Evolutionary conservation across 192 early-diverging fungal genomes (phyloP), one percentile per base, ranked within the genome.

Genomic region (Linnemannia elongata): DNA sequence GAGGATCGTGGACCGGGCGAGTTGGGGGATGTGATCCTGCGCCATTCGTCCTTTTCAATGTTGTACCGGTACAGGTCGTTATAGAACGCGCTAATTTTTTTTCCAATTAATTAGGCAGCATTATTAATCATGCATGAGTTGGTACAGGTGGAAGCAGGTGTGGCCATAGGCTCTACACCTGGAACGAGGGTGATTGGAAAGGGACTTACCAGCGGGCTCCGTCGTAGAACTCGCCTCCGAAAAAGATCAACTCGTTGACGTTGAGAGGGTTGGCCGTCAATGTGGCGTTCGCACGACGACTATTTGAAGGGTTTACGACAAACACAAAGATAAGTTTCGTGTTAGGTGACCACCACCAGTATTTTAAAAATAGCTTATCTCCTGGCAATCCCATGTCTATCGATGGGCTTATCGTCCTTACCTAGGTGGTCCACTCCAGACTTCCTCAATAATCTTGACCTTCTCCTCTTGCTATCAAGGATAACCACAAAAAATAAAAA

Each of bases 1-100:
- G 93, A 92, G 4, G 91, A 93, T 17, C 95, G 87, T 17, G 95
- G 95, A 24, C 92, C 92, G 20, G 95, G 95, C 9, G 89, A 82
- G 77, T 94, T 93, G 12, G 95, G 93, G 1, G 89, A 91, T 1
- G 90, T 92, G 69, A 93, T 91, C 81, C 91, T 91, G 35, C 90
- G 85, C 94, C 94, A 95, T 78, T 94, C 94, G 42, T 94, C 90
- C 87, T 96, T 96, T 54, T 94, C 94, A 39, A 92, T 92, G 81
- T 92, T 93, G 85, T 93, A 95, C 38, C 91, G 84, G 79, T 93
- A 95, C 54, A 94, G 87, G 73, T 96, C 95, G 78, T 94, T 94
- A 77, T 91, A 95, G 72, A 95, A 88, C 4, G 88, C 74, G 44
- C 79, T 81, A 75, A n/a, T 54, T 18, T 63, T 13, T 20, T 17